These are phyloP conservation scores for Fusarium nelsonii DNA, from an alignment of 2,329 filamentous ascomycete genomes.

Conservation along the genomic window DNA sequence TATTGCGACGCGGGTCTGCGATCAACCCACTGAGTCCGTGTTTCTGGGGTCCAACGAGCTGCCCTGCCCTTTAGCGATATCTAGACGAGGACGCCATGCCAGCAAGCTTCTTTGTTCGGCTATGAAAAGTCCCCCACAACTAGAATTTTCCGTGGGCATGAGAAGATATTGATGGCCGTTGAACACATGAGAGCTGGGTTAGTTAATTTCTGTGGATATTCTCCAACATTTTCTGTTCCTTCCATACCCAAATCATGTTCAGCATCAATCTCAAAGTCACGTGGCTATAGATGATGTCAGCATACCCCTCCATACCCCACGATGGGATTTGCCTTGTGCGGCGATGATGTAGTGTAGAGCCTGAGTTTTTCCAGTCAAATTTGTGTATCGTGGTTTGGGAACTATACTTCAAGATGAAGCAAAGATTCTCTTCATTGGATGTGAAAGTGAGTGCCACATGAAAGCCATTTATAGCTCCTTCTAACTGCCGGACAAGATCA, in stretches of 20 bases:
- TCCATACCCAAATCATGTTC: neutral
- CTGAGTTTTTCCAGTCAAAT: slow-evolving; percentile 24
- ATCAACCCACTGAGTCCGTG: neutral
- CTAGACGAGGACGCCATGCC: slow-evolving; percentile 1
- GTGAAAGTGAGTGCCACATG: slow-evolving; percentile 67
- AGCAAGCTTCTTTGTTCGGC: neutral
- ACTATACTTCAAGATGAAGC: slow-evolving; percentile 71
- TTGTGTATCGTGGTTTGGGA: slow-evolving; percentile 8
- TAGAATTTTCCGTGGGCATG: neutral
- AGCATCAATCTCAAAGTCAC: slow-evolving; percentile 15
- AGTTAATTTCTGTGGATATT: neutral
- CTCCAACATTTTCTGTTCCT: neutral
- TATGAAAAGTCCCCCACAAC: neutral
- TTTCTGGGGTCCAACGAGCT: slow-evolving; percentile 9
- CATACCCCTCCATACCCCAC: slow-evolving; percentile 41
- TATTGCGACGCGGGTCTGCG: neutral
- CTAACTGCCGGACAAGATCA: slow-evolving; percentile 70
- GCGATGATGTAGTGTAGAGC: slow-evolving; percentile 32
- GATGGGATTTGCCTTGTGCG: slow-evolving; percentile 7
- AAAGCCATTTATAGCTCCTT: neutral
- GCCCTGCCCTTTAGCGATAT: slow-evolving; percentile 1
- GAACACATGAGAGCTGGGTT: neutral
- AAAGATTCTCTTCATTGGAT: slow-evolving; percentile 82
- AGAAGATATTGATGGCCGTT: neutral
- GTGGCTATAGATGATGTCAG: slow-evolving; percentile 36